phyloP scores from a whole-genome alignment of 768 basidiomycete species.

The Tulasnella sp. region DNA sequence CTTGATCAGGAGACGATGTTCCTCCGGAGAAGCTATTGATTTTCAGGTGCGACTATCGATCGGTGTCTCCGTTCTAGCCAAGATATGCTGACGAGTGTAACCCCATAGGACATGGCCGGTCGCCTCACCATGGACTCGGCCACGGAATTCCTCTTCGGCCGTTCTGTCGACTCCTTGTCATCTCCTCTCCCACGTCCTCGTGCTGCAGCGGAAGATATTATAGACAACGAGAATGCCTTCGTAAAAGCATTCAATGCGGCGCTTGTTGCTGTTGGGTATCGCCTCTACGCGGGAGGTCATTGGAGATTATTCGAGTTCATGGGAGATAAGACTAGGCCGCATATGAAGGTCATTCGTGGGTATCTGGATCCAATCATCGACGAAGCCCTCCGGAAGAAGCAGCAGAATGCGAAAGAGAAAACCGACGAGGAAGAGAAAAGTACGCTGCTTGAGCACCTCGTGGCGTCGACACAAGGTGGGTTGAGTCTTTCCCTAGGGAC shows the following conservation, averaged over 20 bases:
- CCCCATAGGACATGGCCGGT: slow-evolving; percentile 53
- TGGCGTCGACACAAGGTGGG: slow-evolving; percentile 65
- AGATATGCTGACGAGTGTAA: neutral
- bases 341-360: slow-evolving; percentile 51
- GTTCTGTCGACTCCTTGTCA: slow-evolving; percentile 56
- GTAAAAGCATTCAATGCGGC: slow-evolving; percentile 23
- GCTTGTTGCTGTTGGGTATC: neutral
- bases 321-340: slow-evolving; percentile 50
- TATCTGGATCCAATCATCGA: slow-evolving; percentile 68
- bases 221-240: slow-evolving; percentile 37
- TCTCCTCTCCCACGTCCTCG: slow-evolving; percentile 46
- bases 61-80: neutral
- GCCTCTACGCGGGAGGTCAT: slow-evolving; percentile 32
- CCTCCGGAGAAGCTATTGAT: slow-evolving; percentile 57
- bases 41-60: slow-evolving; percentile 52
- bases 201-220: slow-evolving; percentile 44
- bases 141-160: slow-evolving; percentile 67
- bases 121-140: slow-evolving; percentile 70
- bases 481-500: neutral
- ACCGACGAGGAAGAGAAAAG: slow-evolving; percentile 55
- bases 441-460: slow-evolving; percentile 69
- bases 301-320: slow-evolving; percentile 53
- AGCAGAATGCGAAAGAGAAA: slow-evolving; percentile 47
- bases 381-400: slow-evolving; percentile 47
- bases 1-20: slow-evolving; percentile 50